Conservation (phyloP, 78 protist genomes). For the Andalucia godoyi region DNA sequence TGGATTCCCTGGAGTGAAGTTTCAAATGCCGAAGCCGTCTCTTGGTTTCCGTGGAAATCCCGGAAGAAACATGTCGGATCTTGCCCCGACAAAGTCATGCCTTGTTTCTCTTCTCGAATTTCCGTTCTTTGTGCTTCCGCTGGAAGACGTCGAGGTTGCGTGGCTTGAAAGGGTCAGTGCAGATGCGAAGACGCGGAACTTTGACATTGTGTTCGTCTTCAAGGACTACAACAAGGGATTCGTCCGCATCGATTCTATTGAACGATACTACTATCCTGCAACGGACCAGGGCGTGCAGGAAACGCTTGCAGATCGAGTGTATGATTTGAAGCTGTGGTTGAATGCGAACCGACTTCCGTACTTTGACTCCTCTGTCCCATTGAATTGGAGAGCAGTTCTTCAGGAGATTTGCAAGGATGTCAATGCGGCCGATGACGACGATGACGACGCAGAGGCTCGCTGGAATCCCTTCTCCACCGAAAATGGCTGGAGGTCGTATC, state of each 20-base stretch:
- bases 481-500: conserved; percentile 73
- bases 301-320: conserved; percentile 45
- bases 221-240: conserved; percentile 65
- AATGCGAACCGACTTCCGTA: conserved; percentile 57
- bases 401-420: conserved; percentile 31
- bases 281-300: no score
- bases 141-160: conserved; percentile 81
- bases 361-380: conserved; percentile 39
- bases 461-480: conserved; percentile 37
- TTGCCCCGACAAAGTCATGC: conserved; percentile 70
- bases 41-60: conserved; percentile 86
- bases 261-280: no score
- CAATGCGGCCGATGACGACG: background rate
- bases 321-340: conserved; percentile 73
- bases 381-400: conserved; percentile 71
- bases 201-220: conserved; percentile 78
- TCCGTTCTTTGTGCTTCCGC: conserved; percentile 72
- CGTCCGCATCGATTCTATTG: conserved; percentile 38
- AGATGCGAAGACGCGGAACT: conserved; percentile 35
- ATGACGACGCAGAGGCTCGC: background rate
- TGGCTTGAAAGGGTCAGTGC: conserved; percentile 72
- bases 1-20: conserved; percentile 29
- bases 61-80: conserved; percentile 7
- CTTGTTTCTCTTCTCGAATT: conserved; percentile 54
- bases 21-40: conserved; percentile 78